These are phyloP conservation scores for Monosporascus sp. DNA, from an alignment of 2,329 filamentous ascomycete genomes.

Conservation along the genomic window DNA sequence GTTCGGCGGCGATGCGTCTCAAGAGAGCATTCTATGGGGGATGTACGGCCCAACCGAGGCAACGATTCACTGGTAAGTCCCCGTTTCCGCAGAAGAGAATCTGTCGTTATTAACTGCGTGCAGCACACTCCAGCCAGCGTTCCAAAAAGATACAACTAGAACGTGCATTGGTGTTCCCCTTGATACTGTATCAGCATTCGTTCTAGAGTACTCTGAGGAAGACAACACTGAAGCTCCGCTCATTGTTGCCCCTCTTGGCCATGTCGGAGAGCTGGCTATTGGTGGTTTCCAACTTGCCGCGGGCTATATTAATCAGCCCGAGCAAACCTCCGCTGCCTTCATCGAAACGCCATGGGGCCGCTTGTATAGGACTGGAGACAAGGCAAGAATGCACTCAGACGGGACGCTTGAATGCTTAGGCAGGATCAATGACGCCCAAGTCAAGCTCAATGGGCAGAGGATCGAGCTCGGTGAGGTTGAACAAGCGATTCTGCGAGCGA, in stretches of 20 bases:
- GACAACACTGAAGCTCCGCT: constrained; percentile 25
- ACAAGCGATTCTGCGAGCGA: constrained; percentile 56
- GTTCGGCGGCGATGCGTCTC: constrained; percentile 57
- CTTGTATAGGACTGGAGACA: constrained; percentile 82
- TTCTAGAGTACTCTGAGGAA: constrained; percentile 48
- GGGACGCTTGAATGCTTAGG: constrained; percentile 80
- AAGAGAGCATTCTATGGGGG: constrained; percentile 68
- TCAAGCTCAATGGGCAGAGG: constrained; percentile 80
- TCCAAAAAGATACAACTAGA: constrained; percentile 50
- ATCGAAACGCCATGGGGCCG: constrained; percentile 61
- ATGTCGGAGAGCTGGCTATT: constrained; percentile 73
- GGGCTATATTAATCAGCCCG: constrained; percentile 74
- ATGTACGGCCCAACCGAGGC: constrained; percentile 96
- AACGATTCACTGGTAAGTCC: constrained; percentile 70
- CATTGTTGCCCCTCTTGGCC: constrained; percentile 55
- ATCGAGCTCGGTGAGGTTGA: constrained; percentile 78
- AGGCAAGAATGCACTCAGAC: constrained; percentile 60
- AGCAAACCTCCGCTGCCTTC: constrained; percentile 69
- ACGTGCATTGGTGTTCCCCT: constrained; percentile 73
- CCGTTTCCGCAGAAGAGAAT: background rate
- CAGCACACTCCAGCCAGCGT: constrained; percentile 64
- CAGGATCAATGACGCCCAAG: constrained; percentile 71
- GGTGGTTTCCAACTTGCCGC: constrained; percentile 75
- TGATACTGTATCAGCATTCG: constrained; percentile 72
- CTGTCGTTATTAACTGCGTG: background rate